Base-by-base conservation (phyloP, 2,329 filamentous ascomycete species). In the Aciculosporium take region DNA sequence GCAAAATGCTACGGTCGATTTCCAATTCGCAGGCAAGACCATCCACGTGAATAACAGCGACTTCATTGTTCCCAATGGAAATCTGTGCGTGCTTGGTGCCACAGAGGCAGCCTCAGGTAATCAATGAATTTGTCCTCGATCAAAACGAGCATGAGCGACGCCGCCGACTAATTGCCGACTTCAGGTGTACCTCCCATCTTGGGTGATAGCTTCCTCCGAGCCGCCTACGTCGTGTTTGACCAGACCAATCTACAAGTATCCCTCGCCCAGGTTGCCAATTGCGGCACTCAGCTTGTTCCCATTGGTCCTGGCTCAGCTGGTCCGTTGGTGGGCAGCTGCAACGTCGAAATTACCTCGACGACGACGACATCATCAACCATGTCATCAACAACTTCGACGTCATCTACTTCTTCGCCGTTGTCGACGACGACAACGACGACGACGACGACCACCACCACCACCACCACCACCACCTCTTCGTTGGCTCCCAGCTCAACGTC, bases 21-120 rank as follows among this genome's bases (percentile, higher is more conserved):
- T 69, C 48, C 61, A 59, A 33, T 72, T 73, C 47, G 68, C 64
- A 34, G 60, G 63, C 24, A 54, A 55, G 21, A 51, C 52, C 18
- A 65, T 73, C 51, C 60, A 61, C 28, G 67, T 73, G 8, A 51
- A 62, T 7, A 57, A 68, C 40, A 56, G 52, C 17, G 68, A 73
- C 49, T 66, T 74, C 30, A 60, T 71, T 43, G n/a, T n/a, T n/a
- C n/a, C n/a, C n/a, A n/a, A n/a, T 66, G 62, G 63, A 48, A 59
- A 45, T 24, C 46, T 52, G 18, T 60, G 64, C 34, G 62, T 67
- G 34, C 54, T 76, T 7, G 70, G 68, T 40, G 68, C 72, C 24
- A 59, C n/a, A n/a, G n/a, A n/a, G n/a, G n/a, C n/a, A n/a, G n/a
- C n/a, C n/a, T n/a, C n/a, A n/a, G n/a, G n/a, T n/a, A n/a, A n/a